Conservation (phyloP, 2,329 filamentous ascomycete genomes). For the Aspergillus calidoustus region DNA sequence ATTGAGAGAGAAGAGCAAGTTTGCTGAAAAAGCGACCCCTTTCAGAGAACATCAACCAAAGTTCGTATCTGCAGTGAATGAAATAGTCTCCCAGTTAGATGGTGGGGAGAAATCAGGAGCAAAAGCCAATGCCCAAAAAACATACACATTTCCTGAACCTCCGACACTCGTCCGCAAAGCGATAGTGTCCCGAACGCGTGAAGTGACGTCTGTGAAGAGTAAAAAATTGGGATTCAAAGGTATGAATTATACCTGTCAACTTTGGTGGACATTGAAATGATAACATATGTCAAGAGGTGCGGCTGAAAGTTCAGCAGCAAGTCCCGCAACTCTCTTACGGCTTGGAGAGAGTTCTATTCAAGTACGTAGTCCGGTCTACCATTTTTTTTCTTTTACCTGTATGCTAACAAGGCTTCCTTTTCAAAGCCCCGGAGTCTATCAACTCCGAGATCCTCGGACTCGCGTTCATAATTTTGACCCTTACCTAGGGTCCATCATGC, state of each 20-base stretch:
- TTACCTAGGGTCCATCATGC: slow-evolving; percentile 91
- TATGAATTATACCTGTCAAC: neutral
- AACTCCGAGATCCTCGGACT: slow-evolving; percentile 84
- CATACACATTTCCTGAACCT: neutral
- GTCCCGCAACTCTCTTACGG: slow-evolving; percentile 72
- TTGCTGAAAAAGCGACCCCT: neutral
- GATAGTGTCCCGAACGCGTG: neutral
- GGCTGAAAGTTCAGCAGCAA: slow-evolving; percentile 50
- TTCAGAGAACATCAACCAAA: neutral
- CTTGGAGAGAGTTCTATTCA: slow-evolving; percentile 91
- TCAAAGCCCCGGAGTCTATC: slow-evolving; percentile 75
- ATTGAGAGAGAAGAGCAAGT: neutral
- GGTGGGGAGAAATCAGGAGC: slow-evolving; percentile 8
- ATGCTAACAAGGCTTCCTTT: neutral
- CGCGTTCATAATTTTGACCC: slow-evolving; percentile 96
- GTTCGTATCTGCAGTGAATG: neutral
- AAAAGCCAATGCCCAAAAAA: neutral
- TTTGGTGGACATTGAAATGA: neutral
- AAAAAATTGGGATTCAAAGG: neutral
- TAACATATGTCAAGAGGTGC: slow-evolving; percentile 35
- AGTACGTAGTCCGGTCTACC: slow-evolving; percentile 50
- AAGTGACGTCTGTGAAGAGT: neutral
- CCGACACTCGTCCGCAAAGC: neutral
- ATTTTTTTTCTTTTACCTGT: neutral
- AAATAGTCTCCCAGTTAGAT: slow-evolving; percentile 2